Base-by-base conservation (phyloP, 2,329 filamentous ascomycete genomes). In the Sphaerostilbella broomeana region DNA sequence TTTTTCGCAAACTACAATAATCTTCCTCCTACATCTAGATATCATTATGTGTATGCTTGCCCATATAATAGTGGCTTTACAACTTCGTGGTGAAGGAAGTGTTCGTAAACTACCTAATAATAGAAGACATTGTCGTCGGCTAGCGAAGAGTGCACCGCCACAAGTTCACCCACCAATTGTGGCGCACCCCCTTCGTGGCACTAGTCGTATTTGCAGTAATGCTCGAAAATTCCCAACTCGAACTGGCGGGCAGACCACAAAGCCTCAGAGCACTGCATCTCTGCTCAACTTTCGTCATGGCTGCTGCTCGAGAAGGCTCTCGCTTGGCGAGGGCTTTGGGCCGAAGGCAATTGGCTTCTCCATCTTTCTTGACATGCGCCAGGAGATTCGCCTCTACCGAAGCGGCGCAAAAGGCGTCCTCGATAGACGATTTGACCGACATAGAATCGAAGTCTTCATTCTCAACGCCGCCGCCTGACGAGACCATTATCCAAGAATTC, bases 381-480 rank as follows among this genome's bases (percentile, higher is more conserved):
- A 58, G 59, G 43, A 62, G 69, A 57, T 70, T 66, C 52, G 64
- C 64, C 42, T 74, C 72, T n/a, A 69, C 66, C 31, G 59, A 65
- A 44, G 62, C 62, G 10, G 54, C 31, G 54, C 28, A 57, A 35
- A 61, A 62, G 48, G 57, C 47, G 35, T 27, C 47, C 7, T 27
- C 49, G 19, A 34, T 45, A 20, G 51, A 63, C 9, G 56, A 51
- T 24, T 56, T 74, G 27, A 51, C 58, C 32, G 73, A 77, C 44
- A 63, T 78, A 44, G 74, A 78, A 51, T 47, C 58, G 26, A 63
- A 68, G 22, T 75, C 73, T 36, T 68, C 71, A 21, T 64, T 77
- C 49, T 51, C 52, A 24, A 59, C 63, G 13, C 66, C 70, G 16
- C 48, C 57, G 11, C 64, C 67, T 11, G 61, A 64, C 25, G 55